phyloP scores from a whole-genome alignment of 257 asterid genomes.

The Nicotiana otophora region DNA sequence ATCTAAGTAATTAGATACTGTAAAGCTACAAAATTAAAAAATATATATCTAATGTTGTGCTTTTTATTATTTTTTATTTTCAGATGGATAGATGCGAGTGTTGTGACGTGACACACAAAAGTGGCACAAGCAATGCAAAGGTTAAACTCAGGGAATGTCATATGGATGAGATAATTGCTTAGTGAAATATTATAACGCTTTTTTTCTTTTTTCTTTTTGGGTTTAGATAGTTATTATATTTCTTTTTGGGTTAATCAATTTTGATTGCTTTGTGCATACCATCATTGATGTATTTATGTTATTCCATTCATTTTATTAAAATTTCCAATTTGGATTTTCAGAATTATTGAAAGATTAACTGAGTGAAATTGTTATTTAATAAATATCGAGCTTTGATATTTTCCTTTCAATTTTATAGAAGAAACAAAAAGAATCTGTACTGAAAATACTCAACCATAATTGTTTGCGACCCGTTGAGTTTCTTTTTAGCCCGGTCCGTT shows the following conservation, averaged over 20 bases:
- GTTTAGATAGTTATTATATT: neutral
- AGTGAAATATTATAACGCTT: neutral
- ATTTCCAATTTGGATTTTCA: neutral
- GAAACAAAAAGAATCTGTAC: too few species aligned
- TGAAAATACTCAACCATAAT: too few species aligned
- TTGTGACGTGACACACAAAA: constrained; percentile 12
- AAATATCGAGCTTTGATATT: neutral
- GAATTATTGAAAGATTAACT: neutral
- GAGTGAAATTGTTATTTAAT: neutral
- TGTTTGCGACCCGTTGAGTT: too few species aligned
- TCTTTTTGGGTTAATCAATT: neutral
- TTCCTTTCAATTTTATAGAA: too few species aligned
- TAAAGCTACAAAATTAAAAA: too few species aligned
- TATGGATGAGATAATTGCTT: constrained; percentile 15
- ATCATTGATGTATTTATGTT: neutral
- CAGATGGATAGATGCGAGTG: constrained; percentile 32
- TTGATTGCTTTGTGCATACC: neutral
- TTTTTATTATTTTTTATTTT: neutral
- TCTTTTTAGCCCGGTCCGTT: too few species aligned
- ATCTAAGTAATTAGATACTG: too few species aligned
- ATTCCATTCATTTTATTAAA: neutral
- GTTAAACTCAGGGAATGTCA: constrained; percentile 18
- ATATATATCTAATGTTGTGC: neutral
- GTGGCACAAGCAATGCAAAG: neutral
- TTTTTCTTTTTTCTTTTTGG: neutral